These are phyloP conservation scores for Astrephomene gubernaculifera DNA, from an alignment of 139 green algal genomes.

Conservation along the genomic window DNA sequence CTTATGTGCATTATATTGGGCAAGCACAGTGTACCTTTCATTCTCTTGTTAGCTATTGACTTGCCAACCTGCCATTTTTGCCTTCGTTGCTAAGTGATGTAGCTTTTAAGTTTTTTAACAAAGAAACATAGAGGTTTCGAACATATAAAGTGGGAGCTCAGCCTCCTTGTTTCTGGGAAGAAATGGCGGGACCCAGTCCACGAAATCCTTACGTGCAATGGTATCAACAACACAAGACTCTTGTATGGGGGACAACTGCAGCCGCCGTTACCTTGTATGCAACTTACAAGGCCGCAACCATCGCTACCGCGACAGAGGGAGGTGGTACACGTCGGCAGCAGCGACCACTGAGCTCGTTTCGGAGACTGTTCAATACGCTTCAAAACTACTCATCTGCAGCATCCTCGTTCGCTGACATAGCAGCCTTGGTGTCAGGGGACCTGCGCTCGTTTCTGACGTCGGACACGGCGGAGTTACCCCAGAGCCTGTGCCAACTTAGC, in stretches of 20 bases:
- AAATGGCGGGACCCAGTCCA: neutral
- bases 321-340: too few relatives aligned
- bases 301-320: neutral
- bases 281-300: neutral
- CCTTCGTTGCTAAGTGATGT: too few relatives aligned
- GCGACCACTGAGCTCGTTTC: neutral
- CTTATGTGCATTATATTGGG: too few relatives aligned
- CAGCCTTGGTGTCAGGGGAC: constrained; percentile 37
- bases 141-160: too few relatives aligned
- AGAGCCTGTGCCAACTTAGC: constrained; percentile 55
- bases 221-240: constrained; percentile 25
- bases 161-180: too few relatives aligned
- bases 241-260: constrained; percentile 25
- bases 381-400: constrained; percentile 4
- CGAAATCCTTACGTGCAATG: constrained; percentile 1
- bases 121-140: too few relatives aligned
- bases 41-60: too few relatives aligned
- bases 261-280: neutral
- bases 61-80: too few relatives aligned
- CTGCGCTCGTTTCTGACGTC: constrained; percentile 49
- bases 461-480: constrained; percentile 43
- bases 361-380: neutral
- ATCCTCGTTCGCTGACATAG: constrained; percentile 2
- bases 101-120: too few relatives aligned
- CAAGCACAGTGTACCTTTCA: too few relatives aligned